Conservation (phyloP, 164 flowering plant genomes). For the Magnolia sinica region DNA sequence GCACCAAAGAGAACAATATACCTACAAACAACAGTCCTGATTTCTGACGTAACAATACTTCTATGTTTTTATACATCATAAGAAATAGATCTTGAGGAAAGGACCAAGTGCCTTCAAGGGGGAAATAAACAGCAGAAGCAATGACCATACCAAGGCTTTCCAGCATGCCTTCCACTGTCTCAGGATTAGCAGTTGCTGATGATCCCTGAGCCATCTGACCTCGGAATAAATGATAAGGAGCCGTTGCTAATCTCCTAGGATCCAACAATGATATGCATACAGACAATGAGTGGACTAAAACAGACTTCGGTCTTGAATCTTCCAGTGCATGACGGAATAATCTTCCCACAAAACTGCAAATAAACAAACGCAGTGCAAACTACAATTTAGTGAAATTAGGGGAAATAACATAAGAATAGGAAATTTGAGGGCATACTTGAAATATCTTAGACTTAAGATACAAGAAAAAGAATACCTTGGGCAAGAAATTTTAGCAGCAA, state of each 20-base stretch:
- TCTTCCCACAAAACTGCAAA: constrained; percentile 77
- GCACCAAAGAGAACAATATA: no score
- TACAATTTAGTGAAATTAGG: neutral
- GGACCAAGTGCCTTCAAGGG: neutral
- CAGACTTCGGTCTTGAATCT: constrained; percentile 84
- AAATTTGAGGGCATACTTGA: neutral
- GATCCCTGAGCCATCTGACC: constrained; percentile 62
- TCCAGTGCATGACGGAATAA: constrained; percentile 83
- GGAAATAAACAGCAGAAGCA: neutral
- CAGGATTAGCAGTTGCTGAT: constrained; percentile 54
- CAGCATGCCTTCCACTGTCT: constrained; percentile 80
- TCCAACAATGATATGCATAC: constrained; percentile 86
- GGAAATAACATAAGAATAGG: neutral
- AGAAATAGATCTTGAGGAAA: neutral
- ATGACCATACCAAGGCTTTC: constrained; percentile 63
- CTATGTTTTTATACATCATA: neutral
- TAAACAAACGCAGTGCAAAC: constrained; percentile 5
- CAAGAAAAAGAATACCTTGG: constrained; percentile 51
- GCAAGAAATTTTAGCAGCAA: constrained; percentile 75
- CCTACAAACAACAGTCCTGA: no score
- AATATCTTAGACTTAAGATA: neutral
- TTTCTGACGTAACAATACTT: neutral
- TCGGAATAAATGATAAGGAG: constrained; percentile 46
- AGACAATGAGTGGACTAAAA: constrained; percentile 71
- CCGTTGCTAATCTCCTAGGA: constrained; percentile 65